phyloP scores from a whole-genome alignment of 352 stramenopile species.

The Globisporangium ultimum region DNA sequence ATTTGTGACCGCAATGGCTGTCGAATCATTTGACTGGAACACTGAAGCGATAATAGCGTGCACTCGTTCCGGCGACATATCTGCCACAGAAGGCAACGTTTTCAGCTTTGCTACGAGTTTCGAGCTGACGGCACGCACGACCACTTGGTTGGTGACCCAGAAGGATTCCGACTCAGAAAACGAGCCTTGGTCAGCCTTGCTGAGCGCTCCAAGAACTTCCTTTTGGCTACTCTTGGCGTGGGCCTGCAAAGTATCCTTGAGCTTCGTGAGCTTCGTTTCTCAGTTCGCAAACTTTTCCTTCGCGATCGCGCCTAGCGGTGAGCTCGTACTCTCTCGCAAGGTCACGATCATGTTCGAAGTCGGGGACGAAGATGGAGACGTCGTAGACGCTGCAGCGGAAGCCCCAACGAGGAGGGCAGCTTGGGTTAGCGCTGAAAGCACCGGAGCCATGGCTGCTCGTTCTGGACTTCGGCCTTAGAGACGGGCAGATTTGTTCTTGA shows the following conservation, averaged over 20 bases:
- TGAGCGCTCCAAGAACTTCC: background rate
- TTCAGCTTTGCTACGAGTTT: background rate
- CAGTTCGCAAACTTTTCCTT: background rate
- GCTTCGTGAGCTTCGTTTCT: background rate
- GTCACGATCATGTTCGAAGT: too few relatives aligned
- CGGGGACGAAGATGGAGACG: too few relatives aligned
- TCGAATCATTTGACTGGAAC: background rate
- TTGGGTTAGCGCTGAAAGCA: too few relatives aligned
- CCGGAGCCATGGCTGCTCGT: too few relatives aligned
- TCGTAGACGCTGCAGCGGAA: too few relatives aligned
- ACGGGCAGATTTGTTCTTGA: too few relatives aligned
- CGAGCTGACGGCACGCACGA: background rate
- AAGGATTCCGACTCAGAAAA: slow-evolving; percentile 1
- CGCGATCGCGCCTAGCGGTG: background rate
- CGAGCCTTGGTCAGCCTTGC: background rate
- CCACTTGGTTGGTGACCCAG: slow-evolving; percentile 1
- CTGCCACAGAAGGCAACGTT: background rate
- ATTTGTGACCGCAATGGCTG: too few relatives aligned
- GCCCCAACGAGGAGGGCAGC: too few relatives aligned
- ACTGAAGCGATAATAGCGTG: background rate
- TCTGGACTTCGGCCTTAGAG: too few relatives aligned
- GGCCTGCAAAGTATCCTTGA: background rate
- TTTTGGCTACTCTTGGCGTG: background rate
- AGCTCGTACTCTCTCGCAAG: background rate
- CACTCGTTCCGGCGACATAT: background rate